phyloP scores from a whole-genome alignment of 2,329 filamentous ascomycete species.

The Fusarium acutatum region DNA sequence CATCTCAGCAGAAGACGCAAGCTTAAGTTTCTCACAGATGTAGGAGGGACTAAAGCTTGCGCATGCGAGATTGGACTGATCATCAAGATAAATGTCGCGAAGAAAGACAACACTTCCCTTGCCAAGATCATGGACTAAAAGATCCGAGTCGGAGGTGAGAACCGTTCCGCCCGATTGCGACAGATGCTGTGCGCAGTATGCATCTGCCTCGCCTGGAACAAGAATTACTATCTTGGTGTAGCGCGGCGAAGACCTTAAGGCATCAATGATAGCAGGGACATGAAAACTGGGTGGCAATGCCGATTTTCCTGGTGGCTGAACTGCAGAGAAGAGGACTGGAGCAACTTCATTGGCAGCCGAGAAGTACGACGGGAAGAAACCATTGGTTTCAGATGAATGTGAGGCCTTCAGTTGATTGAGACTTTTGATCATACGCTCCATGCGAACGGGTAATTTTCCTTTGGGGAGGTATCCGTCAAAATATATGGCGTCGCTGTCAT shows the following conservation, averaged over 20 bases:
- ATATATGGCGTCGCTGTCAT: constrained; percentile 67
- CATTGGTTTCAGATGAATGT: constrained; percentile 43
- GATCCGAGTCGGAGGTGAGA: constrained; percentile 87
- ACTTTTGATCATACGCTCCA: constrained; percentile 66
- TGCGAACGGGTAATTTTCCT: constrained; percentile 69
- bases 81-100: constrained; percentile 62
- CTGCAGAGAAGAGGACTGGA: constrained; percentile 39
- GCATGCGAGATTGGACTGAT: constrained; percentile 37
- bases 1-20: constrained; percentile 44
- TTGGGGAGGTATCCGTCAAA: constrained; percentile 86
- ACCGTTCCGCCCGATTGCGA: constrained; percentile 63
- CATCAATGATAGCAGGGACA: constrained; percentile 79
- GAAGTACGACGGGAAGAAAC: constrained; percentile 38
- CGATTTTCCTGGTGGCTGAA: constrained; percentile 42
- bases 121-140: constrained; percentile 78
- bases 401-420: constrained; percentile 64
- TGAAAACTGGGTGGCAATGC: constrained; percentile 72
- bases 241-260: constrained; percentile 58
- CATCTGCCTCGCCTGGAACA: constrained; percentile 86
- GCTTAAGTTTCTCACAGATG: constrained; percentile 54
- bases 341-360: constrained; percentile 15
- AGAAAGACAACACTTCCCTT: constrained; percentile 74
- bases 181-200: constrained; percentile 76
- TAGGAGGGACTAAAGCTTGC: constrained; percentile 45
- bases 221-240: constrained; percentile 60